These are phyloP conservation scores for Aspergillus biplanus DNA, from an alignment of 495 filamentous ascomycete species.

Conservation along the genomic window DNA sequence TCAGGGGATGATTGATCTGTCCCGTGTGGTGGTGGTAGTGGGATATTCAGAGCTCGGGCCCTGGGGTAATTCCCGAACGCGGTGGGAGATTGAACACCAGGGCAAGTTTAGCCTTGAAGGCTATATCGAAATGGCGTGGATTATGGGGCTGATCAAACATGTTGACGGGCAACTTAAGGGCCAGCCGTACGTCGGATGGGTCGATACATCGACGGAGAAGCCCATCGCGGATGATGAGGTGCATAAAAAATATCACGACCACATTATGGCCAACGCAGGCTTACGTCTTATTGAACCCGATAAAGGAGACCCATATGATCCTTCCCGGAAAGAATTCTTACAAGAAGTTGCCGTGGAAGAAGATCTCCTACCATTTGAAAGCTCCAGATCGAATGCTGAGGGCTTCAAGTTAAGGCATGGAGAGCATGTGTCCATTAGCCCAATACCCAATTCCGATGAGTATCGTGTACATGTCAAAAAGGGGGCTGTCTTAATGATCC, in stretches of 20 bases:
- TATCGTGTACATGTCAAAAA: constrained; percentile 91
- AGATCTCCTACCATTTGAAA: constrained; percentile 94
- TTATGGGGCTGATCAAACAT: constrained; percentile 99
- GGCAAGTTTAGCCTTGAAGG: constrained; percentile 98
- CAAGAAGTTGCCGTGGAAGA: constrained; percentile 97
- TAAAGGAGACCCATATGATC: constrained; percentile 91
- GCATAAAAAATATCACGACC: constrained; percentile 92
- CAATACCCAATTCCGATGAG: constrained; percentile 86
- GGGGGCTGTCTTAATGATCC: constrained; percentile 89
- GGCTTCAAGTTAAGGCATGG: constrained; percentile 96
- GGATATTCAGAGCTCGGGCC: constrained; percentile 96
- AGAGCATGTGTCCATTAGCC: constrained; percentile 91
- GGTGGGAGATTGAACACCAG: constrained; percentile 98
- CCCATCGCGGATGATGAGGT: constrained; percentile 96
- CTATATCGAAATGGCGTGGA: constrained; percentile 99
- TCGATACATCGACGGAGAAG: constrained; percentile 88
- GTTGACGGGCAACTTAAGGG: constrained; percentile 95
- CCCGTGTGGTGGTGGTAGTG: constrained; percentile 94
- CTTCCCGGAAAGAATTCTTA: constrained; percentile 93
- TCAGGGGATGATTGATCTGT: constrained; percentile 96
- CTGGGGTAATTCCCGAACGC: constrained; percentile 95
- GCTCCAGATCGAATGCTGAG: constrained; percentile 92
- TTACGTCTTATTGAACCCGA: constrained; percentile 96
- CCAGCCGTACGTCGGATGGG: constrained; percentile 94
- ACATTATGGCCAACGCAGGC: constrained; percentile 93